Evolutionary conservation across 495 filamentous ascomycete genomes (phyloP).

Genomic region (Penicillium canescens): DNA sequence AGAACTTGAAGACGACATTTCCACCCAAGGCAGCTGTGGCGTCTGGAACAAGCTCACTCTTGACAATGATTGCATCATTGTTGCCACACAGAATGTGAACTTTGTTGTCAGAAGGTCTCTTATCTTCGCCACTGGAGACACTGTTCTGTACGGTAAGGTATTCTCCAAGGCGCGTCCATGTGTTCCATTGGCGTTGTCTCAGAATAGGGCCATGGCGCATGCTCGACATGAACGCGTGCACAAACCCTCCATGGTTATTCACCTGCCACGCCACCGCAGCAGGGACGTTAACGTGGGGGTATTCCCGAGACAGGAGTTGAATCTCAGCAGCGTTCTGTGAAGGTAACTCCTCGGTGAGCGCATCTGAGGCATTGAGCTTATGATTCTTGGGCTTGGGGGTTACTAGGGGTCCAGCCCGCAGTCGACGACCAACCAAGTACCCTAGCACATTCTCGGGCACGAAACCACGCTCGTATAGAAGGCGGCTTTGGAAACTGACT

Average conservation of each 20-base stretch:
- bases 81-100: slow-evolving; percentile 57
- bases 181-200: slow-evolving; percentile 42
- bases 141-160: slow-evolving; percentile 47
- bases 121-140: slow-evolving; percentile 13
- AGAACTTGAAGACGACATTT: slow-evolving; percentile 46
- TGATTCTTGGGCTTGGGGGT: slow-evolving; percentile 35
- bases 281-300: slow-evolving; percentile 45
- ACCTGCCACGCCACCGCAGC: slow-evolving; percentile 57
- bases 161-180: slow-evolving; percentile 58
- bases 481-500: slow-evolving; percentile 55
- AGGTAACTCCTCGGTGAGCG: slow-evolving; percentile 39
- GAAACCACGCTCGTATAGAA: slow-evolving; percentile 61
- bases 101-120: slow-evolving; percentile 45
- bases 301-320: slow-evolving; percentile 44
- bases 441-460: slow-evolving; percentile 59
- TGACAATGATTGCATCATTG: slow-evolving; percentile 53
- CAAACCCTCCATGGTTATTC: slow-evolving; percentile 53
- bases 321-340: slow-evolving; percentile 33
- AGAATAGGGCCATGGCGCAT: slow-evolving; percentile 59
- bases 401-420: slow-evolving; percentile 47
- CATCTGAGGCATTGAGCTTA: slow-evolving; percentile 34
- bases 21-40: slow-evolving; percentile 49
- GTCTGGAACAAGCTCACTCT: slow-evolving; percentile 58
- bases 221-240: slow-evolving; percentile 57
- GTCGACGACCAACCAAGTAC: slow-evolving; percentile 53